phyloP scores from a whole-genome alignment of 192 early-diverging fungal genomes.

The Thamnidium elegans region DNA sequence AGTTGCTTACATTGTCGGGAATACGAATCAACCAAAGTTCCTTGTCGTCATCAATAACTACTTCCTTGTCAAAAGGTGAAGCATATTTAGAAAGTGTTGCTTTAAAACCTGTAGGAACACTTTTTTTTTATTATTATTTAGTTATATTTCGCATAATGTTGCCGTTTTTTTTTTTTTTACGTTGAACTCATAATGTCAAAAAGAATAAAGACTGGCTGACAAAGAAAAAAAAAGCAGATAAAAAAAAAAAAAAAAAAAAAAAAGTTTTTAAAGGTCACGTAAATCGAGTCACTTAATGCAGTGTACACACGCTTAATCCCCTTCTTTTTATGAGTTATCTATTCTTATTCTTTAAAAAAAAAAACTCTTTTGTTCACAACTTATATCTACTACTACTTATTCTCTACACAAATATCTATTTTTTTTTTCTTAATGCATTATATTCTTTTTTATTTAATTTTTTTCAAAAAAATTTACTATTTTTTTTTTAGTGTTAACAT shows the following conservation, averaged over 20 bases:
- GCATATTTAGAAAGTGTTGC: conserved; percentile 2
- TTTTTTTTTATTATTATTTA: background rate
- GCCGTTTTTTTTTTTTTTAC: conserved; percentile 1
- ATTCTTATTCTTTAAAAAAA: too few species aligned
- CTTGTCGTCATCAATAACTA: conserved; percentile 31
- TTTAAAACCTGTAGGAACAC: conserved; percentile 28
- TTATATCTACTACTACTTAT: background rate
- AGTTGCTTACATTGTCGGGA: conserved; percentile 30
- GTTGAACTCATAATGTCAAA: too few species aligned
- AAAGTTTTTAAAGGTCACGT: too few species aligned
- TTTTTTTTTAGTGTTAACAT: background rate
- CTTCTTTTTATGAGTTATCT: background rate
- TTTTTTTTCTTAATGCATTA: background rate
- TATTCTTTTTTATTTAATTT: background rate
- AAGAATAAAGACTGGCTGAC: too few species aligned
- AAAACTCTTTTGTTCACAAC: too few species aligned
- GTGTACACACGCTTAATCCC: too few species aligned
- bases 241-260: too few species aligned
- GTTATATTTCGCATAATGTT: background rate
- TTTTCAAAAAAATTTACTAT: too few species aligned
- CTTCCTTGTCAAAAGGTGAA: conserved; percentile 23
- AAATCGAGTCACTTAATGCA: too few species aligned
- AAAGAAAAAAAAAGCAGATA: too few species aligned
- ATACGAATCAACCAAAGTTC: conserved; percentile 39
- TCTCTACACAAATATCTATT: background rate